Evolutionary conservation across 805 yeast species (phyloP).

Genomic region (Candida michaelii): DNA sequence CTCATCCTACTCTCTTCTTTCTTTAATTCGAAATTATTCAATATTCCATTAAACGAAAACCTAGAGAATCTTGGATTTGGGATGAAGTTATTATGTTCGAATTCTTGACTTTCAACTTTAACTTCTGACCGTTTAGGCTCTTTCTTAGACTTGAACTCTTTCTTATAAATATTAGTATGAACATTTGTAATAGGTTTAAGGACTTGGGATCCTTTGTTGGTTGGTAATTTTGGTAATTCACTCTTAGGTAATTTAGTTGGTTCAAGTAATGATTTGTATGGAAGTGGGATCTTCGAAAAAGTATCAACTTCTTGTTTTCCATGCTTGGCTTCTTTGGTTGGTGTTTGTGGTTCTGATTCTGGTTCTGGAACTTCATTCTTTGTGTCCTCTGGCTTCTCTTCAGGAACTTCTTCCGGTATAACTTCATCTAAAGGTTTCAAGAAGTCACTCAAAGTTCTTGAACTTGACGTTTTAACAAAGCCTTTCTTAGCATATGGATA

Average conservation of each 20-base stretch:
- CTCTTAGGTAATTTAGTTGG: conserved; percentile 2
- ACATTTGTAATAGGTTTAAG: conserved; percentile 7
- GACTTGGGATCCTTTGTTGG: conserved; percentile 1
- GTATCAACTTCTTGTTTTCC: not conserved
- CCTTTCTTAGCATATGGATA: conserved; percentile 13
- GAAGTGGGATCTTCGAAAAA: not conserved
- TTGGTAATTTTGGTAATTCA: conserved; percentile 9
- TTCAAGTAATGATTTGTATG: conserved; percentile 11
- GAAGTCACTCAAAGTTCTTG: conserved; percentile 28
- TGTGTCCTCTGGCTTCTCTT: not conserved
- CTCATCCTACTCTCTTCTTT: conserved; percentile 2
- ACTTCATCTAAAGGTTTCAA: conserved; percentile 11
- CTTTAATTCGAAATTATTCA: conserved; percentile 17
- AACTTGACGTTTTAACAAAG: conserved; percentile 37
- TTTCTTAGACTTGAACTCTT: not conserved
- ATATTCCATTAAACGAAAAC: conserved; percentile 41
- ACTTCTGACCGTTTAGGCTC: not conserved
- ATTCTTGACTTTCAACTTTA: conserved; percentile 4
- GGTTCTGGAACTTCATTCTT: conserved; percentile 4
- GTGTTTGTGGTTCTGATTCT: too few relatives aligned
- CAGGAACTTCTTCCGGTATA: conserved; percentile 7
- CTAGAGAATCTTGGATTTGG: conserved; percentile 46
- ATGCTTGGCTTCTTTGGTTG: too few relatives aligned
- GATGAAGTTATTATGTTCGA: conserved; percentile 18
- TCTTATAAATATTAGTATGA: conserved; percentile 3